These are phyloP conservation scores for Naegleria gruberi DNA, from an alignment of 208 protist species.

Conservation along the genomic window DNA sequence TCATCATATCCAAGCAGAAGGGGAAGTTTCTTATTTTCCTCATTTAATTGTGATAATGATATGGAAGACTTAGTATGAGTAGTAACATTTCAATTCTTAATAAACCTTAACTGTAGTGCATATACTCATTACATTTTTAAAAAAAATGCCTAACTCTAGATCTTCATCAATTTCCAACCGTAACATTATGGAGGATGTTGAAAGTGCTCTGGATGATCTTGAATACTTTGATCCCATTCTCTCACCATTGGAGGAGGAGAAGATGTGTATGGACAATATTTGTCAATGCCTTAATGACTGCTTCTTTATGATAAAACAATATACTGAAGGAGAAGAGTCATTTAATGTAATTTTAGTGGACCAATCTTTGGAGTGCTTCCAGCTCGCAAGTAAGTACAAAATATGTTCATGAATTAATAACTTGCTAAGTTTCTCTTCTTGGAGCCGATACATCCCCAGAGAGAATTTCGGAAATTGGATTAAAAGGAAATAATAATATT, in stretches of 20 bases:
- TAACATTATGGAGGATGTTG: not conserved
- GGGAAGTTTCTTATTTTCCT: not conserved
- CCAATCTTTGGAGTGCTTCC: not conserved
- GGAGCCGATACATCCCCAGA: not conserved
- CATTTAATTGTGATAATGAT: not conserved
- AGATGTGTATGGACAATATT: not conserved
- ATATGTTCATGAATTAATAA: not conserved
- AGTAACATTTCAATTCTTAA: too few species aligned
- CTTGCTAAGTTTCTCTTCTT: not conserved
- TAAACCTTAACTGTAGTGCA: too few species aligned
- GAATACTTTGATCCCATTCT: not conserved
- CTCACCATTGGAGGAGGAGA: not conserved
- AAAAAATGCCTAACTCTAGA: too few species aligned
- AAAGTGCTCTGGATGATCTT: not conserved
- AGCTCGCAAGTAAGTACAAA: not conserved
- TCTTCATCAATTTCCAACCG: too few species aligned
- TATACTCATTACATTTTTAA: too few species aligned
- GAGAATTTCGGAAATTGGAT: not conserved
- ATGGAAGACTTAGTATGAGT: not conserved
- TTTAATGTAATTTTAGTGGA: not conserved
- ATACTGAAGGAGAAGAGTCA: not conserved
- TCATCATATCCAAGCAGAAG: not conserved
- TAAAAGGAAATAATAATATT: not conserved
- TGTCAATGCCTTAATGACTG: not conserved
- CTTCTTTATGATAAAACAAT: not conserved